phyloP scores from a whole-genome alignment of 2,329 filamentous ascomycete species.

The Exserohilum turcica region DNA sequence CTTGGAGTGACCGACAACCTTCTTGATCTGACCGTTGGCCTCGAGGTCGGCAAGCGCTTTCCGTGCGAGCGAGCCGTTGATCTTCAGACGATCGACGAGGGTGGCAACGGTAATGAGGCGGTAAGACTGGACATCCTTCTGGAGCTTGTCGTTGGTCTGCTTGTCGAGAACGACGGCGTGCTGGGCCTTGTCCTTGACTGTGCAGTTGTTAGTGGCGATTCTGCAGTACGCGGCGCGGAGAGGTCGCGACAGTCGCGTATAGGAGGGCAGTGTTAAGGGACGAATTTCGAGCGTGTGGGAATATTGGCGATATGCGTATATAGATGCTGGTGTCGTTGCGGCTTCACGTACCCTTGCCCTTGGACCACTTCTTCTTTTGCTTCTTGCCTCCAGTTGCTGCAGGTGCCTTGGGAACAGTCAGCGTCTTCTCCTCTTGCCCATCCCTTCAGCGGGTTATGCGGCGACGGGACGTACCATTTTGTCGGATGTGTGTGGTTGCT shows the following conservation, averaged over 20 bases:
- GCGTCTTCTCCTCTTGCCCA: slow-evolving; percentile 1
- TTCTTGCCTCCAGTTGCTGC: slow-evolving; percentile 73
- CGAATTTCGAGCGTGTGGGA: slow-evolving; percentile 1
- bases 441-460: neutral
- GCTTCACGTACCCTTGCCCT: slow-evolving; percentile 61
- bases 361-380: slow-evolving; percentile 82
- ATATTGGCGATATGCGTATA: slow-evolving; percentile 4
- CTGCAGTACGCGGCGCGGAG: slow-evolving; percentile 10
- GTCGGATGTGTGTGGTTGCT: slow-evolving; percentile 49
- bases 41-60: slow-evolving; percentile 89
- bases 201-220: slow-evolving; percentile 43
- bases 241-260: slow-evolving; percentile 7
- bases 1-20: slow-evolving; percentile 94
- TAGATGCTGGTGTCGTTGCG: slow-evolving; percentile 24
- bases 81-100: slow-evolving; percentile 99
- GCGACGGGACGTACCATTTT: slow-evolving; percentile 47
- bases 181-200: slow-evolving; percentile 99
- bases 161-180: slow-evolving; percentile 99
- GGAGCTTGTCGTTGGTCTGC: slow-evolving; percentile 93
- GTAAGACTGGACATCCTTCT: slow-evolving; percentile 99
- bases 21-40: slow-evolving; percentile 98
- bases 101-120: slow-evolving; percentile 98
- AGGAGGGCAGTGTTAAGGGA: neutral
- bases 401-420: slow-evolving; percentile 45
- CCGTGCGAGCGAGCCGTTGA: slow-evolving; percentile 97